These are phyloP conservation scores for Suillus subalutaceus DNA, from an alignment of 768 basidiomycete genomes.

Conservation along the genomic window DNA sequence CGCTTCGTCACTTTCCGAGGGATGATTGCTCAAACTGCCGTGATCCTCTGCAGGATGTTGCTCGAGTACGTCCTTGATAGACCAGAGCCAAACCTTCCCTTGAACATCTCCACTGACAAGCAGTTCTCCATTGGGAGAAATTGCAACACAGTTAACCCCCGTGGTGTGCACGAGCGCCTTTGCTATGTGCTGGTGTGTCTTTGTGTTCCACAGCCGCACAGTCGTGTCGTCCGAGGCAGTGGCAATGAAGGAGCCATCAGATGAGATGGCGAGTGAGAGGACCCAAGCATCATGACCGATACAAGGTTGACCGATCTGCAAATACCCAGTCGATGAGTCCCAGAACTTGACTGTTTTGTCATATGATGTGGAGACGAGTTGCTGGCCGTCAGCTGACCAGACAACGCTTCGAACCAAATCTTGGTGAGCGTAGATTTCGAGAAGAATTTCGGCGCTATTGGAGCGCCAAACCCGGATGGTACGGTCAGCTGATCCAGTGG, in stretches of 20 bases:
- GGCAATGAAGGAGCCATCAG: constrained; percentile 4
- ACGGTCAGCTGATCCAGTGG: constrained; percentile 25
- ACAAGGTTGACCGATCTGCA: background rate
- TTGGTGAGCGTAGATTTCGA: constrained; percentile 13
- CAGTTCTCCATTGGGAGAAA: background rate
- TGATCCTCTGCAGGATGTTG: background rate
- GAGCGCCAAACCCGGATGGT: constrained; percentile 17
- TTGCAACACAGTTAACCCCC: background rate
- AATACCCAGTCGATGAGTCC: background rate
- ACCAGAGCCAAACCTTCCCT: constrained; percentile 8
- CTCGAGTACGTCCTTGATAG: background rate
- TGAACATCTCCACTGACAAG: constrained; percentile 18
- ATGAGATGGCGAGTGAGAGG: background rate
- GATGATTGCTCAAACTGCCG: background rate
- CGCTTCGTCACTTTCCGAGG: background rate
- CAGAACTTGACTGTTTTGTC: constrained; percentile 1
- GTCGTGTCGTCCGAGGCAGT: background rate
- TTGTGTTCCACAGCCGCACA: background rate
- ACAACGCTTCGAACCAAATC: background rate
- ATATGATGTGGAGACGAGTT: background rate
- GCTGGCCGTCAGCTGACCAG: background rate
- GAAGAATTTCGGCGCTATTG: background rate
- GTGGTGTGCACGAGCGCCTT: background rate
- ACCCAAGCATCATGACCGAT: background rate
- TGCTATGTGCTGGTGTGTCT: constrained; percentile 3